Base-by-base conservation (phyloP, 441 rosid genomes). In the Omphalea diandra region DNA sequence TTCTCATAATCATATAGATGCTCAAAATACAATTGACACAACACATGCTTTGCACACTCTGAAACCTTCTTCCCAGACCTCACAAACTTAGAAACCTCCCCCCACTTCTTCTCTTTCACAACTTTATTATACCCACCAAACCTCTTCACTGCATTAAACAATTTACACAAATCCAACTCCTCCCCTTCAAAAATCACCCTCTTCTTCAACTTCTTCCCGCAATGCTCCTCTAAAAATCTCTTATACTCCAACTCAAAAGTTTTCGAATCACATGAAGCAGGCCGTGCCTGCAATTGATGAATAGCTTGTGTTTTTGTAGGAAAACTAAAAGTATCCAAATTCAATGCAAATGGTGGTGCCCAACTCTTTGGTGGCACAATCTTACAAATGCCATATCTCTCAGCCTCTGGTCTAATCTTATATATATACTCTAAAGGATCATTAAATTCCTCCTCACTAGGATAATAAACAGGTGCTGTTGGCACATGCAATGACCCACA, bases 231-330 rank as follows among this genome's bases (percentile, higher is more conserved):
- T 77, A 90, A 70, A 69, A 94, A 91, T 83, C 96, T 85, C 75
- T 70, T 74, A 55, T 91, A 94, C 79, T 91, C 97, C 84, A 94
- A 80, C 83, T 87, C 89, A 78, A 94, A 94, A 49, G 97, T 94
- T 82, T 90, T 81, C 0, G 96, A 80, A 79, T 94, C 96, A 61
- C 93, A 90, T 0, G 97, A 88, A 50, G 97, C 91, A 20, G 97
- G 86, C 66, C 98, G 87, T 3, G 83, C 91, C 82, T 94, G 98
- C 83, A 94, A 82, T 84, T 86, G 97, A 67, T 94, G 98, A 84
- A 94, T 94, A 44, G 95, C 98, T 78, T 94, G 98, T 6, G 98
- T 87, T 74, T 94, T 94, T 0, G 97, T 94, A 0, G 97, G 97
- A 61, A 94, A 91, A 60, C 78, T 83, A 75, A 94, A 90, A 43